These are phyloP conservation scores for Tetracentron sinense DNA, from an alignment of 164 flowering plant genomes.

Conservation along the genomic window DNA sequence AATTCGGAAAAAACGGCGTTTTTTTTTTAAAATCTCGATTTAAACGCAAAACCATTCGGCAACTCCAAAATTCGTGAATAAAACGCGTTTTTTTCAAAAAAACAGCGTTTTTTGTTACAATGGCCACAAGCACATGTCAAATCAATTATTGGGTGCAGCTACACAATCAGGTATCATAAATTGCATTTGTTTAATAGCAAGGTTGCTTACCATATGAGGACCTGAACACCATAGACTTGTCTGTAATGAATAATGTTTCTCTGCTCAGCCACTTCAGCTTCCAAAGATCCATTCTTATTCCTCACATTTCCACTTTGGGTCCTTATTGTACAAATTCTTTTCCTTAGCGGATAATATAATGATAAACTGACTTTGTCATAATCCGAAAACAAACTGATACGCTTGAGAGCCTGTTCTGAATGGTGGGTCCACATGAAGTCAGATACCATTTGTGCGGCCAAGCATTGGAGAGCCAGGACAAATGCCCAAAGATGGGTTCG, in stretches of 20 bases:
- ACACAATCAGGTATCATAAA: too few relatives aligned
- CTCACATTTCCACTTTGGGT: constrained; percentile 15
- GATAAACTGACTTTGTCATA: not conserved
- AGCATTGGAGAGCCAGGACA: constrained; percentile 45
- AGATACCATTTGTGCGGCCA: constrained; percentile 35
- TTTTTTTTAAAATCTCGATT: too few relatives aligned
- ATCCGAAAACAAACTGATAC: constrained; percentile 8
- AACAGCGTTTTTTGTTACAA: too few relatives aligned
- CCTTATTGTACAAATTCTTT: constrained; percentile 33
- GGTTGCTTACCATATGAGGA: constrained; percentile 8
- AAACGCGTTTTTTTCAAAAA: too few relatives aligned
- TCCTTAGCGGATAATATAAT: constrained; percentile 14
- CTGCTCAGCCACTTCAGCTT: constrained; percentile 14
- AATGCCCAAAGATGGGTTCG: constrained; percentile 50
- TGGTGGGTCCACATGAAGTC: constrained; percentile 12
- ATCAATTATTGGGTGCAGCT: too few relatives aligned
- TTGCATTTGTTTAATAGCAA: not conserved
- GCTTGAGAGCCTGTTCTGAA: constrained; percentile 4
- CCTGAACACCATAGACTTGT: too few relatives aligned
- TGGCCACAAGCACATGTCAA: not conserved
- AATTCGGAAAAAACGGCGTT: too few relatives aligned
- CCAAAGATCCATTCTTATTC: constrained; percentile 26
- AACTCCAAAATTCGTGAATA: too few relatives aligned
- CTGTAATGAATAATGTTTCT: too few relatives aligned
- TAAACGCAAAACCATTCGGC: too few relatives aligned